These are phyloP conservation scores for Cladosporium velox DNA, from an alignment of 2,329 filamentous ascomycete species.

Conservation along the genomic window DNA sequence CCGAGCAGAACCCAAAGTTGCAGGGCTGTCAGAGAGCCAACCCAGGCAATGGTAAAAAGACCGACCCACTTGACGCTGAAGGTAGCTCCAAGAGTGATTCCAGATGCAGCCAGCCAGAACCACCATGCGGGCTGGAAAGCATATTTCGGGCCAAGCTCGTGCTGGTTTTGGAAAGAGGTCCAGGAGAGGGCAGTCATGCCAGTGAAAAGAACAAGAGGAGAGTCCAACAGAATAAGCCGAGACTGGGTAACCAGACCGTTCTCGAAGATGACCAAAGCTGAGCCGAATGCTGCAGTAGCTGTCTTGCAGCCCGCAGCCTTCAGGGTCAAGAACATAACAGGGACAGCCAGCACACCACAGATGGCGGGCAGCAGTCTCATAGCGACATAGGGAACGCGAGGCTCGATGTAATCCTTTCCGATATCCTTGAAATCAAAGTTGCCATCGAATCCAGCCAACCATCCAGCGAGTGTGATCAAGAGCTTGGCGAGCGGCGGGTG, in stretches of 20 bases:
- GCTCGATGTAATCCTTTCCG: conserved; percentile 96
- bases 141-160: conserved; percentile 85
- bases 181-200: conserved; percentile 89
- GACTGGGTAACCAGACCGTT: conserved; percentile 95
- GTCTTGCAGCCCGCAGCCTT: conserved; percentile 90
- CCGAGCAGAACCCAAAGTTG: conserved; percentile 96
- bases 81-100: conserved; percentile 84
- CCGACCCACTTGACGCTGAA: conserved; percentile 99
- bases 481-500: conserved; percentile 96
- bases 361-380: conserved; percentile 94
- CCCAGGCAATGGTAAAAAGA: conserved; percentile 97
- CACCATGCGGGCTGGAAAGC: conserved; percentile 92
- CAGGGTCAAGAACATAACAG: conserved; percentile 90
- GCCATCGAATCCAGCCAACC: conserved; percentile 91
- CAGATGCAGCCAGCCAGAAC: conserved; percentile 92
- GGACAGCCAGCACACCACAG: conserved; percentile 83
- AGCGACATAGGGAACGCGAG: conserved; percentile 91
- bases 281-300: conserved; percentile 78
- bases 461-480: conserved; percentile 91
- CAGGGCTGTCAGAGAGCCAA: conserved; percentile 83
- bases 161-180: conserved; percentile 92
- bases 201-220: conserved; percentile 89
- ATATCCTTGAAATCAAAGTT: conserved; percentile 99
- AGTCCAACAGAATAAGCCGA: conserved; percentile 92
- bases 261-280: conserved; percentile 89